Base-by-base conservation (phyloP, 371 early-diverging fungal species). In the Mucor ambiguus region DNA sequence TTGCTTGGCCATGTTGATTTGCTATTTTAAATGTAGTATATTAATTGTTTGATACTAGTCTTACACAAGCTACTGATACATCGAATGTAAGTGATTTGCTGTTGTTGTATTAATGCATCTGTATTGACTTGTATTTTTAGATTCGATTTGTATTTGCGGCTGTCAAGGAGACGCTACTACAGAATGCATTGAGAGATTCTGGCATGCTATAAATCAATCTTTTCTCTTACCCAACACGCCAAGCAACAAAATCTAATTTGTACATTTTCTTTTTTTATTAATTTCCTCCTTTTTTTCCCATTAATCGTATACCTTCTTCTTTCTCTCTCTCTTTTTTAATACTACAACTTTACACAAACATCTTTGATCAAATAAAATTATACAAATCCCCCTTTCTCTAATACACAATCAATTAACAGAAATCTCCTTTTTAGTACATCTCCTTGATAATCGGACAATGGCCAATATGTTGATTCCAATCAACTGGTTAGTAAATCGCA, bases 31-130 rank as follows among this genome's bases (percentile, higher is more conserved):
- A 28, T 24, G 12, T 4, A 4, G 12, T 48, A 30, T 33, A 11
- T 60, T 44, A 71, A 87, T 84, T 85, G 91, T 76, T 92, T 88
- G 78, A 91, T 91, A n/a, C 32, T 35, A 90, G 91, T 74, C 77
- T 92, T 61, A 92, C 92, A 54, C 91, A 90, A 71, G 92, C 91
- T 32, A 93, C 93, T 1, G 92, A 93, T 67, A 93, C 93, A 20
- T 83, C 89, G 38, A 93, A 93, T 80, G 91, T 93, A 82, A 82
- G 79, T 64, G 48, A 29, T 28, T 38, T 52, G 18, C 24, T 49
- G 37, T 24, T 18, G 29, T 28, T 60, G 12, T 48, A 10, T 26
- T 12, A 11, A 35, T n/a, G 37, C 26, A 14, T 7, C 3, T 33
- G 18, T 30, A 29, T 44, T 58, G 35, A 43, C 37, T 11, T 38